Percentiles rank a stretch among this genome's conserved stretches.
These are phyloP conservation scores for Fusarium nisikadoi DNA, from an alignment of 2,329 filamentous ascomycete genomes.

Conservation along the genomic window DNA sequence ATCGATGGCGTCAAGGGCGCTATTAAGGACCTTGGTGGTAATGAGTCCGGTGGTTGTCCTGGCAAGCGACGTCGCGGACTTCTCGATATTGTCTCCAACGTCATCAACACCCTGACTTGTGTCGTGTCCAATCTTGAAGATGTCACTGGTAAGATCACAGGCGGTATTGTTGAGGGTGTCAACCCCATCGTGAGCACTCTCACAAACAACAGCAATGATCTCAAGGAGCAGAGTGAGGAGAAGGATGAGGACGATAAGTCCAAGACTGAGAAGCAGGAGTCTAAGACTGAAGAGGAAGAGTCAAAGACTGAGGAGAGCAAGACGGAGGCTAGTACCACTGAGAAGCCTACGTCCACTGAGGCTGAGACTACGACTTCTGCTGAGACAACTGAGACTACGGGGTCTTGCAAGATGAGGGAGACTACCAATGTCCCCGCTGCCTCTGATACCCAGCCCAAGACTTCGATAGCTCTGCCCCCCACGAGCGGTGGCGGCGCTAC, in stretches of 20 bases:
- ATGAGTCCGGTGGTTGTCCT: not conserved
- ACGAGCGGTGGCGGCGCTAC: fast-evolving
- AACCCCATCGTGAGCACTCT: conserved; percentile 5
- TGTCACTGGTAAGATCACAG: conserved; percentile 4
- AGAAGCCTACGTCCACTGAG: not conserved
- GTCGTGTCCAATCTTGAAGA: not conserved
- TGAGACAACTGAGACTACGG: not conserved
- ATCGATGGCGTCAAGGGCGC: conserved; percentile 10
- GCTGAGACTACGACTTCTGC: not conserved
- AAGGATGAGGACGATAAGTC: conserved; percentile 6
- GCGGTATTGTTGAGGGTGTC: conserved; percentile 9
- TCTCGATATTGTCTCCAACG: not conserved
- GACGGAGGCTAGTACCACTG: conserved; percentile 1
- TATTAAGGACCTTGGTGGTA: conserved; percentile 10
- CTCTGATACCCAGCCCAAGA: not conserved
- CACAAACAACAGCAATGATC: conserved; percentile 3
- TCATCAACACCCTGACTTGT: conserved; percentile 11
- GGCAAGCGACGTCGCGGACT: conserved; percentile 10
- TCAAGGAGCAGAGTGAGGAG: conserved; percentile 18
- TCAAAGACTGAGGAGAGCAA: not conserved
- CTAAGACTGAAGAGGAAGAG: not conserved
- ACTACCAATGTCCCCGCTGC: not conserved
- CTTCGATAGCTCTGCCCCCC: not conserved
- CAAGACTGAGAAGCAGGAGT: conserved; percentile 10
- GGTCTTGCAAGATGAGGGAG: not conserved